phyloP scores from a whole-genome alignment of 2,329 filamentous ascomycete genomes.

The Teratosphaeria gauchensis region DNA sequence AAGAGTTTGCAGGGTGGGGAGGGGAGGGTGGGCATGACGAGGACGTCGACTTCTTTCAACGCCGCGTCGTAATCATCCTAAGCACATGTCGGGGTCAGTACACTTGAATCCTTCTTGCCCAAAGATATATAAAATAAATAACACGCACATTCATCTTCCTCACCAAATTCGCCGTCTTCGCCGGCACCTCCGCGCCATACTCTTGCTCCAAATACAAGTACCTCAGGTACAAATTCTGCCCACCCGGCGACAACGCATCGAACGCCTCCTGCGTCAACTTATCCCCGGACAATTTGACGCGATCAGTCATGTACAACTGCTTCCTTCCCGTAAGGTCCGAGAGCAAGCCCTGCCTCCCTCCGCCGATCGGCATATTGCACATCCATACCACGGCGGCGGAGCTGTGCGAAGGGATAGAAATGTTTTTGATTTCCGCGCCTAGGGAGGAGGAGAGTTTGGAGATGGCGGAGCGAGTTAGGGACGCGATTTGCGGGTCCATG shows the following conservation, averaged over 20 bases:
- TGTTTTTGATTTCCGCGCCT: conserved; percentile 32
- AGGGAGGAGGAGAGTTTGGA: conserved; percentile 26
- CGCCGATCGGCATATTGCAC: conserved; percentile 5
- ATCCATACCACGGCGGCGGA: conserved; percentile 38
- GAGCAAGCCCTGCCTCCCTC: conserved; percentile 6
- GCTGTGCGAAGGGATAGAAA: conserved; percentile 39
- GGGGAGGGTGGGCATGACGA: conserved; percentile 40
- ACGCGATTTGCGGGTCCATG: conserved; percentile 28
- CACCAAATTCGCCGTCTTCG: conserved; percentile 35
- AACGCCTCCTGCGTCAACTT: conserved; percentile 8
- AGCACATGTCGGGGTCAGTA: background rate
- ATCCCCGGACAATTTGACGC: background rate
- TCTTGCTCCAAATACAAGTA: conserved; percentile 9
- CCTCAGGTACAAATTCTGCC: conserved; percentile 9
- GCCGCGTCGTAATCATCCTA: conserved; percentile 36
- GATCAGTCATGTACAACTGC: conserved; percentile 9
- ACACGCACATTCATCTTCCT: conserved; percentile 30
- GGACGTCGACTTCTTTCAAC: conserved; percentile 33
- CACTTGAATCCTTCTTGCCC: too few species aligned
- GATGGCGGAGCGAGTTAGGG: conserved; percentile 26
- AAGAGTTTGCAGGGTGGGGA: conserved; percentile 10
- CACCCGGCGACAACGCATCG: conserved; percentile 8
- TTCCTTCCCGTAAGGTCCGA: conserved; percentile 7
- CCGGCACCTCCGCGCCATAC: conserved; percentile 17
- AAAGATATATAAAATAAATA: too few species aligned